These are phyloP conservation scores for Aureobasidium sp. DNA, from an alignment of 2,329 filamentous ascomycete genomes.

Conservation along the genomic window DNA sequence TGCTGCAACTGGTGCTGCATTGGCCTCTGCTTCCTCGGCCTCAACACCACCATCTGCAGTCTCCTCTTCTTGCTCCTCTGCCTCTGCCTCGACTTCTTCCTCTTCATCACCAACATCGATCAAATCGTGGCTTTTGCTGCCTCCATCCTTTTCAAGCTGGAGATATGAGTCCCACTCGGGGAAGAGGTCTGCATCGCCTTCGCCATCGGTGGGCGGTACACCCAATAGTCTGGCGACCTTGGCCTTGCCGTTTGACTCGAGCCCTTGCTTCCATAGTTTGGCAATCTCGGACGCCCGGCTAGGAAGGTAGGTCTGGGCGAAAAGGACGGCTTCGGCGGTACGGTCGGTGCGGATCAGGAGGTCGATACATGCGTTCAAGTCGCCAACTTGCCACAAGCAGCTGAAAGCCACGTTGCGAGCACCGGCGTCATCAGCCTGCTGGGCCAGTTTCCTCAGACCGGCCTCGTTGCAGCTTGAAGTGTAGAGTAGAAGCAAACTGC, in stretches of 20 bases:
- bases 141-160: slow-evolving; percentile 66
- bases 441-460: slow-evolving; percentile 63
- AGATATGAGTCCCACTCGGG: slow-evolving; percentile 94
- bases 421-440: slow-evolving; percentile 65
- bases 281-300: slow-evolving; percentile 61
- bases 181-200: slow-evolving; percentile 70
- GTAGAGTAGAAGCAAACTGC: slow-evolving; percentile 79
- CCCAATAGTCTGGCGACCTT: slow-evolving; percentile 79
- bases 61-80: not conserved
- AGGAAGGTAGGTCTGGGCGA: slow-evolving; percentile 93
- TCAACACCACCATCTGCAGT: slow-evolving; percentile 10
- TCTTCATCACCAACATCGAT: slow-evolving; percentile 27
- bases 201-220: slow-evolving; percentile 58
- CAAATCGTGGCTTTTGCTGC: slow-evolving; percentile 32
- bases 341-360: slow-evolving; percentile 72
- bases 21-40: slow-evolving; percentile 9
- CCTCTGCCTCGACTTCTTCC: slow-evolving; percentile 12
- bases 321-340: slow-evolving; percentile 77
- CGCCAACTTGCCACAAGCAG: slow-evolving; percentile 76
- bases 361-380: slow-evolving; percentile 72
- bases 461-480: slow-evolving; percentile 72
- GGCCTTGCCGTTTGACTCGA: slow-evolving; percentile 79
- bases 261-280: slow-evolving; percentile 67
- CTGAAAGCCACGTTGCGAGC: slow-evolving; percentile 92
- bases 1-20: not conserved